Percentiles rank a stretch among this genome's conserved stretches.
Conservation (phyloP, 192 early-diverging fungal species). For the Podila epigama region DNA sequence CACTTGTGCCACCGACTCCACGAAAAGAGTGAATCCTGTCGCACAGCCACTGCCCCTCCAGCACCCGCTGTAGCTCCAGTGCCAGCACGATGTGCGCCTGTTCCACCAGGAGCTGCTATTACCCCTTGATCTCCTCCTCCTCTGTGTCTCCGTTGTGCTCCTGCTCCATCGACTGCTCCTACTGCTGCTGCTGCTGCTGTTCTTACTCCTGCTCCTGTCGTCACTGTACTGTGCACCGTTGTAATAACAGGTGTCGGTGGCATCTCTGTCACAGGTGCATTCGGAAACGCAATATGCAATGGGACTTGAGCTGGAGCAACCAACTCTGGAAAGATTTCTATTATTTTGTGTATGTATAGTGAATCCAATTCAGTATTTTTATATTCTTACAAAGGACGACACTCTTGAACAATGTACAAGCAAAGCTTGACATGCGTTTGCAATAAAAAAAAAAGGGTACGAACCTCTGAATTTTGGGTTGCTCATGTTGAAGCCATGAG, state of each 20-base stretch:
- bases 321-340: conserved; percentile 88
- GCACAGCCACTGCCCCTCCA: conserved; percentile 29
- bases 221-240: conserved; percentile 7
- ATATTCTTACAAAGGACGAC: neutral
- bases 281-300: conserved; percentile 51
- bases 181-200: conserved; percentile 5
- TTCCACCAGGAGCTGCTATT: conserved; percentile 7
- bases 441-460: neutral
- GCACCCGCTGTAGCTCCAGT: conserved; percentile 20
- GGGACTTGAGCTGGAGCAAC: conserved; percentile 63
- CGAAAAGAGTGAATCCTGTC: conserved; percentile 32
- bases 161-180: conserved; percentile 1
- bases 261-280: conserved; percentile 28
- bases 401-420: neutral
- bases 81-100: neutral
- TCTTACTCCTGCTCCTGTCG: conserved; percentile 2
- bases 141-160: conserved; percentile 1
- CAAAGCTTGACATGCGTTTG: neutral
- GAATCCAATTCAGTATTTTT: conserved; percentile 9
- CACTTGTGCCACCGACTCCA: conserved; percentile 64
- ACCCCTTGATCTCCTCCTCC: neutral
- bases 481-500: conserved; percentile 79
- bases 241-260: neutral
- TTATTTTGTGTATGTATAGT: neutral
- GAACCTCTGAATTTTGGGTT: conserved; percentile 81